A percentile compares a stretch with the other conserved stretches of the same genome.
Evolutionary conservation across 2,329 filamentous ascomycete species (phyloP).

Genomic region (Pseudohalonectria lignicola): DNA sequence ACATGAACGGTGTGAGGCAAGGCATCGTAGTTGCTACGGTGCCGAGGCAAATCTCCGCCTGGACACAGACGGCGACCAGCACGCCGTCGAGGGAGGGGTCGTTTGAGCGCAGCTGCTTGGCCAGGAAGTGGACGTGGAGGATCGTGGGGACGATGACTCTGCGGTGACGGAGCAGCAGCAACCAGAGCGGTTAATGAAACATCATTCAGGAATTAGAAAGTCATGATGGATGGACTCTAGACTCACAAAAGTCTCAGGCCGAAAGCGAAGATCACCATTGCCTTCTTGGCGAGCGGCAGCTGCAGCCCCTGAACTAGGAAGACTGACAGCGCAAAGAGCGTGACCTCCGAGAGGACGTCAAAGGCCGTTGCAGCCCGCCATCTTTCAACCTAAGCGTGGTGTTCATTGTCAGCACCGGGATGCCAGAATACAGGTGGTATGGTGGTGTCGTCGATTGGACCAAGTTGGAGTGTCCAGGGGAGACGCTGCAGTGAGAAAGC

Average conservation of each 20-base stretch:
- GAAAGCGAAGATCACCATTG: slow-evolving; percentile 25
- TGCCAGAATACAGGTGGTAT: too few relatives aligned
- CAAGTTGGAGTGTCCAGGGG: too few relatives aligned
- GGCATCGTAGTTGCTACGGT: slow-evolving; percentile 28
- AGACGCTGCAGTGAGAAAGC: too few relatives aligned
- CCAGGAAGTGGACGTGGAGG: slow-evolving; percentile 24
- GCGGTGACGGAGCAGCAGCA: not conserved
- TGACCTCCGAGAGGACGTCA: slow-evolving; percentile 26
- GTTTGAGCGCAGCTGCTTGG: slow-evolving; percentile 15
- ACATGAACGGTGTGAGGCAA: slow-evolving; percentile 30
- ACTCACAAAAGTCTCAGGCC: slow-evolving; percentile 26
- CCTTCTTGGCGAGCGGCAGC: slow-evolving; percentile 23
- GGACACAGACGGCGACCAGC: slow-evolving; percentile 21
- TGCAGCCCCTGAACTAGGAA: slow-evolving; percentile 25
- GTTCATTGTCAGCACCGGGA: too few relatives aligned
- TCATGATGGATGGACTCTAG: too few relatives aligned
- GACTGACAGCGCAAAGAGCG: slow-evolving; percentile 22
- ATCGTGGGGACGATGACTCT: slow-evolving; percentile 27
- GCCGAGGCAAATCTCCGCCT: slow-evolving; percentile 27
- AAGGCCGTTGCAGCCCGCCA: slow-evolving; percentile 25
- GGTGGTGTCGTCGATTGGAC: too few relatives aligned
- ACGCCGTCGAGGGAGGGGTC: slow-evolving; percentile 24
- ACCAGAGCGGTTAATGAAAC: too few relatives aligned
- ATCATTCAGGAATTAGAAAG: too few relatives aligned
- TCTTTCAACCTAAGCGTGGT: too few relatives aligned